Evolutionary conservation across 2,329 filamentous ascomycete species (phyloP).

Genomic region (Penicillium brevicompactum): DNA sequence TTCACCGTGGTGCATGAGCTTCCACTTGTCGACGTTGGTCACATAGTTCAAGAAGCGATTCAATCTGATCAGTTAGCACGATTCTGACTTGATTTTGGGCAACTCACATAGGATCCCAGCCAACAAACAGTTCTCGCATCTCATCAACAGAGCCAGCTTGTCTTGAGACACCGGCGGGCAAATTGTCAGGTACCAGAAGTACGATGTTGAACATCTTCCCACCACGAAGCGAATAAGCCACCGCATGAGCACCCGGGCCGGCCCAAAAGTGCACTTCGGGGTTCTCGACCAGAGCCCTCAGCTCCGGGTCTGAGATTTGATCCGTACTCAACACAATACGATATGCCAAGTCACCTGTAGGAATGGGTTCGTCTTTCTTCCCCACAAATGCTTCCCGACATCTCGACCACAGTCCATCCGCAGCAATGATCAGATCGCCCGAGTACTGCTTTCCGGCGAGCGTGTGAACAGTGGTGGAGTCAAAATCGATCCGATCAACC

Average conservation of each 20-base stretch:
- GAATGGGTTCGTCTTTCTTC: slow-evolving; percentile 51
- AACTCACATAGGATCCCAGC: slow-evolving; percentile 62
- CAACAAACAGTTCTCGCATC: slow-evolving; percentile 61
- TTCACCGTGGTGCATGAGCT: slow-evolving; percentile 59
- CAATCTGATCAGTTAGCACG: slow-evolving; percentile 18
- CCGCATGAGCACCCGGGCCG: slow-evolving; percentile 62
- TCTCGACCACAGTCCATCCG: slow-evolving; percentile 66
- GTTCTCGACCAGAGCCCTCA: slow-evolving; percentile 56
- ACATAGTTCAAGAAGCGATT: slow-evolving; percentile 54
- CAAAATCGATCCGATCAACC: slow-evolving; percentile 47
- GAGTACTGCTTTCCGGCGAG: slow-evolving; percentile 46
- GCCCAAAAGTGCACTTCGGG: slow-evolving; percentile 64
- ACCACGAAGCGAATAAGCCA: slow-evolving; percentile 60
- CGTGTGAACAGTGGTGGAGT: slow-evolving; percentile 32
- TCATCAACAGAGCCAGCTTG: slow-evolving; percentile 59
- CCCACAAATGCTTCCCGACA: slow-evolving; percentile 55
- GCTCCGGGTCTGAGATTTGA: slow-evolving; percentile 53
- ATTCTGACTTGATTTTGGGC: neutral
- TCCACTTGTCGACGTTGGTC: slow-evolving; percentile 68
- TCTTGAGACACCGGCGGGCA: slow-evolving; percentile 57
- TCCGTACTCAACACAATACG: slow-evolving; percentile 59
- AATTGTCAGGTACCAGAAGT: slow-evolving; percentile 64
- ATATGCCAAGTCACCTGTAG: slow-evolving; percentile 68
- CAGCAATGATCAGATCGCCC: slow-evolving; percentile 63
- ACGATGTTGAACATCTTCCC: slow-evolving; percentile 68